A percentile compares a stretch with the other conserved stretches of the same genome.
Conservation (phyloP, 192 early-diverging fungal genomes). For the Geranomyces variabilis region DNA sequence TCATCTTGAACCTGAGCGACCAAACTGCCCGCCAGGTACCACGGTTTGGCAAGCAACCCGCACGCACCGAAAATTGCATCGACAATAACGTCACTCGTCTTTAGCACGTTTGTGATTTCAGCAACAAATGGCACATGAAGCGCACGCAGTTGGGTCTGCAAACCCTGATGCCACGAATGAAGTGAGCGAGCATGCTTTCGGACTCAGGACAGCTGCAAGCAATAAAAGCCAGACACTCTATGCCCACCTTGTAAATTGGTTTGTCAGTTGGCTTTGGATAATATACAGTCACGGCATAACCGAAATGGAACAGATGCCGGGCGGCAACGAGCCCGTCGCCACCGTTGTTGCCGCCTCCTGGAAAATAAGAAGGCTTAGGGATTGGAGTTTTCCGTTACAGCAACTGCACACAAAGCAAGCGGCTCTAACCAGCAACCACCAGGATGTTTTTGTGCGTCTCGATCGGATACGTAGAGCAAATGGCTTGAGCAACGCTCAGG, state of each 20-base stretch:
- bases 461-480: conserved; percentile 69
- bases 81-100: conserved; percentile 67
- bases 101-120: conserved; percentile 41
- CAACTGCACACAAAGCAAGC: no score
- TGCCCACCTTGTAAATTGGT: conserved; percentile 61
- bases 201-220: no score
- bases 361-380: background rate
- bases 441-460: conserved; percentile 49
- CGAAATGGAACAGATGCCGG: conserved; percentile 88
- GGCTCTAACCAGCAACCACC: conserved; percentile 25
- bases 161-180: conserved; percentile 51
- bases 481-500: conserved; percentile 85
- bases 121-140: conserved; percentile 69
- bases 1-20: background rate
- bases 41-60: background rate
- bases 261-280: conserved; percentile 82
- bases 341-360: conserved; percentile 84
- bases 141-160: conserved; percentile 72
- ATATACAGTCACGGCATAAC: conserved; percentile 75
- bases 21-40: no score
- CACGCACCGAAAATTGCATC: conserved; percentile 84
- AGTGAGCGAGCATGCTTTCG: no score
- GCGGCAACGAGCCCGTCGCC: conserved; percentile 96
- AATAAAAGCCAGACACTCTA: no score
- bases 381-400: no score